Evolutionary conservation across 495 filamentous ascomycete species (phyloP), one percentile per base, ranked within the genome.

Genomic region (Chlorociboria aeruginascens): DNA sequence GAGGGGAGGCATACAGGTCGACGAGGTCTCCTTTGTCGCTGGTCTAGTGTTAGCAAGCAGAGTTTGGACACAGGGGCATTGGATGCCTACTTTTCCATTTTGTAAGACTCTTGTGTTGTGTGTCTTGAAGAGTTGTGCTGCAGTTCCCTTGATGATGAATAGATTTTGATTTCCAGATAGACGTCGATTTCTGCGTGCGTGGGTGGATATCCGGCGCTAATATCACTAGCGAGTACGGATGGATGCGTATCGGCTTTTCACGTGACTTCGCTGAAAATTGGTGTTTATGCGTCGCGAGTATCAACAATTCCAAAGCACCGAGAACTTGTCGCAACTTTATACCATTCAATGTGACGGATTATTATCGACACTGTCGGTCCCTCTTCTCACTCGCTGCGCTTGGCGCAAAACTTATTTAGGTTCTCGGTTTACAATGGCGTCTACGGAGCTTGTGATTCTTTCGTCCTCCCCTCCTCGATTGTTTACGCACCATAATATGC

Each of bases 21-120:
- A 97, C 92, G 73, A 96, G 86, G 67, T 96, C 88, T 78, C 92
- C 90, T 74, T 86, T 86, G 72, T 93, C 87, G 82, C 20, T 25
- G 20, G 4, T 25, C n/a, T 25, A 25, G 2, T 25, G 4, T 25
- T 25, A 25, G 20, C 20, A 25, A 25, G 20, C 20, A 25, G 4
- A 25, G 20, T 25, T 25, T 4, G 4, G 4, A 25, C 2, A 25
- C 4, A 4, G 20, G 20, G 20, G 20, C 4, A 25, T 4, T 25
- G 20, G 20, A 4, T 2, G 20, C 20, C 4, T 4, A 25, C 20
- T 25, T 25, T 25, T 25, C 20, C 20, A 25, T 25, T 25, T 25
- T 25, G n/a, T 4, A 25, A 25, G 20, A 25, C 20, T 25, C 20
- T 25, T 25, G 20, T 25, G 20, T 25, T 25, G 20, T 42, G 50